Evolutionary conservation across 2,329 filamentous ascomycete species (phyloP), one percentile per base, ranked within the genome.

Genomic region (Fusarium duplospermum): DNA sequence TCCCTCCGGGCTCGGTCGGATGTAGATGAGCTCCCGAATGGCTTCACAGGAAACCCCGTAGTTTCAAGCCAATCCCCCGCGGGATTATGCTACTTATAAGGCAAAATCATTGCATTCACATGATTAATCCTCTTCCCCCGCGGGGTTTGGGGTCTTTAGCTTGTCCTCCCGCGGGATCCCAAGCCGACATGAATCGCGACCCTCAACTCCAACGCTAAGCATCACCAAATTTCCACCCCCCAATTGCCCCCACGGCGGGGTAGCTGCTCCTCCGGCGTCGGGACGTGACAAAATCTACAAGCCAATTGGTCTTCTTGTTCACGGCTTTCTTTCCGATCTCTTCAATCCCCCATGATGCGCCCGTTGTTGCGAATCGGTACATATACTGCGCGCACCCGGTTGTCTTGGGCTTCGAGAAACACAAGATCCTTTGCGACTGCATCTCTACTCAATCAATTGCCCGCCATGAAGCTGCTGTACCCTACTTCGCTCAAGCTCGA

Each of bases 401-500:
- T 42, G 22, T 14, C 1, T 16, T 22, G 18, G 36, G 45, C 54
- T 38, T 33, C n/a, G 7, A 58, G 40, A 50, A 27, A 57, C 62
- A 61, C 58, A 47, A 54, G 22, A 61, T 47, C 47, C 29, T 40
- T 47, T 29, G 13, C 29, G 47, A 33, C 56, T n/a, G 11, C 22
- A n/a, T 27, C 42, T 18, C 31, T 31, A 42, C 33, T 29, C 57
- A 27, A 47, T 33, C 38, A 52, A 31, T 65, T 42, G 24, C 24
- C 29, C 40, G 29, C 58, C 61, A 89, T 90, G 89, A 92, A 92
- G 84, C 88, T 92, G 74, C 89, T 92, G 73, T 92, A 92, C 83
- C 90, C 90, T 60, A 92, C 89, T 64, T 91, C 90, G 4, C 85
- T 92, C 71, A 84, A 83, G 62, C 86, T 92, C 80, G 86, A 92